Conservation (phyloP, 768 basidiomycete species). For the Boletus reticuloceps region DNA sequence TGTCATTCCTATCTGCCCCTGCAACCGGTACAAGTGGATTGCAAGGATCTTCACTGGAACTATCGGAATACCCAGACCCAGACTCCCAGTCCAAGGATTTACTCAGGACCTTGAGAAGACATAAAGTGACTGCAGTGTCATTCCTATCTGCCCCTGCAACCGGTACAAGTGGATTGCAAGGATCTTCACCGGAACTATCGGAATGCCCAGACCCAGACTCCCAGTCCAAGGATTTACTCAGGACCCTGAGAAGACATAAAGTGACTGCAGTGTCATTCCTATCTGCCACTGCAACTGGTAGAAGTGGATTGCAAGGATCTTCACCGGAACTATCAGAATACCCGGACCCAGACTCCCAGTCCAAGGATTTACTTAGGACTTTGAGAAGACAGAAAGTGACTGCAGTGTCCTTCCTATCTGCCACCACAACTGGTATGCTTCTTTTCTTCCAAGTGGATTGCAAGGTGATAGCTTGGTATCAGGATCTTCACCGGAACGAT, state of each 20-base stretch:
- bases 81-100: background rate
- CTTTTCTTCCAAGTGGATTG: too few species aligned
- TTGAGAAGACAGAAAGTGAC: too few species aligned
- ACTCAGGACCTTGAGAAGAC: background rate
- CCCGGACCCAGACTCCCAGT: too few species aligned
- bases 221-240: background rate
- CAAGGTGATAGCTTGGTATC: background rate
- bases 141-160: background rate
- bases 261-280: background rate
- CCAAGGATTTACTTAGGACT: too few species aligned
- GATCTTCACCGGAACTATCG: background rate
- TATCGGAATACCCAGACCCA: background rate
- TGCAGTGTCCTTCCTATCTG: too few species aligned
- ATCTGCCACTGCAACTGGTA: too few species aligned
- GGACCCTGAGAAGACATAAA: background rate
- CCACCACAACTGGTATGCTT: too few species aligned
- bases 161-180: fast-evolving
- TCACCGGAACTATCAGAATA: background rate
- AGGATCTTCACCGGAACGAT: background rate
- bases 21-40: too few species aligned
- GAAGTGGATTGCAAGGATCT: too few species aligned
- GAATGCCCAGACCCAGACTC: background rate
- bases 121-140: background rate
- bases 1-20: background rate
- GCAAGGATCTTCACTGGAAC: background rate